Conservation (phyloP, 2,329 filamentous ascomycete genomes). For the Penicillium sp. region DNA sequence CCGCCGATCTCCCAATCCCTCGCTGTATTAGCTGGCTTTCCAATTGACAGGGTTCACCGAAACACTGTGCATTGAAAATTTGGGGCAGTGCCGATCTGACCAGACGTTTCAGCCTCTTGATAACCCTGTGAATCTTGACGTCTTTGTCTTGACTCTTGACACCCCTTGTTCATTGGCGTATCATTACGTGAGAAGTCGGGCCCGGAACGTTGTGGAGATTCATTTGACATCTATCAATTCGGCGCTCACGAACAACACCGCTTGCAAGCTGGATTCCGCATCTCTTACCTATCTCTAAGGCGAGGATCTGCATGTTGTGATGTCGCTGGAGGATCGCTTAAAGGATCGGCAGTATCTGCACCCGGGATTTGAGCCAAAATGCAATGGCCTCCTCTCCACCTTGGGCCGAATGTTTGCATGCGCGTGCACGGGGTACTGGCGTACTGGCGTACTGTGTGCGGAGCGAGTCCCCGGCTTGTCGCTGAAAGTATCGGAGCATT, state of each 20-base stretch:
- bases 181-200: background rate
- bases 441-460: too few species aligned
- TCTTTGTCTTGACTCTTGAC: background rate
- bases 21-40: background rate
- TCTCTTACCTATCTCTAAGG: background rate
- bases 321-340: background rate
- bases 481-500: background rate
- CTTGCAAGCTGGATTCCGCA: background rate
- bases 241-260: background rate
- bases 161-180: background rate
- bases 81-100: conserved; percentile 11
- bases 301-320: background rate
- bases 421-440: background rate
- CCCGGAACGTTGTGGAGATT: background rate
- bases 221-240: background rate
- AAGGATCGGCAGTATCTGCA: background rate
- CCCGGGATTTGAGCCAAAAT: background rate
- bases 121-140: conserved; percentile 1
- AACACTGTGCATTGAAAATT: background rate
- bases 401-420: background rate
- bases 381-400: background rate
- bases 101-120: conserved; percentile 11
- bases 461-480: background rate
- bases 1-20: background rate
- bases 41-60: background rate